phyloP scores from a whole-genome alignment of 305 asterid genomes.

The Fraxinus albicans region DNA sequence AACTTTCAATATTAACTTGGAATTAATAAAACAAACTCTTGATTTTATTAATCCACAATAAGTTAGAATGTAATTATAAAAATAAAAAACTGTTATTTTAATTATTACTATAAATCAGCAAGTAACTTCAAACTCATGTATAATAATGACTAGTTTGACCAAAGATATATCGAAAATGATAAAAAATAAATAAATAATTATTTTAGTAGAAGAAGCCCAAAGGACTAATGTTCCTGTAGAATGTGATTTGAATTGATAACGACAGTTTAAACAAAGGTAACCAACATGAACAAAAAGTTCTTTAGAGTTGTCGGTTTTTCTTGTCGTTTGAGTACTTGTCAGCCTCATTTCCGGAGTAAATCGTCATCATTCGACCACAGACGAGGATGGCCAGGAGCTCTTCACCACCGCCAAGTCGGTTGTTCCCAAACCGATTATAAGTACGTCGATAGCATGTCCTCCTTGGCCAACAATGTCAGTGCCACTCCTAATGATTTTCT shows the following conservation, averaged over 20 bases:
- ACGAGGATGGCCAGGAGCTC: constrained; percentile 12
- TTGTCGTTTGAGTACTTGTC: constrained; percentile 23
- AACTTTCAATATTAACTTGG: neutral
- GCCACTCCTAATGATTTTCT: too few species aligned
- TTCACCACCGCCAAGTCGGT: constrained; percentile 24
- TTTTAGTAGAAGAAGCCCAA: neutral
- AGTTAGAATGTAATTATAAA: neutral
- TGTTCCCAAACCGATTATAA: too few species aligned
- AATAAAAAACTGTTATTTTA: too few species aligned
- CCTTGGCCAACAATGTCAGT: too few species aligned
- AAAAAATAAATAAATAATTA: too few species aligned
- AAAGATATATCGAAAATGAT: neutral
- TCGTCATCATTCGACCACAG: neutral
- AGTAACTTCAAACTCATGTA: neutral
- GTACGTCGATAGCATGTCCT: too few species aligned
- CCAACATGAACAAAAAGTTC: constrained; percentile 22
- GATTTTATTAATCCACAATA: neutral
- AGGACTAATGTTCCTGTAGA: neutral
- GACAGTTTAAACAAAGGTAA: neutral
- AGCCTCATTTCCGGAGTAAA: constrained; percentile 17
- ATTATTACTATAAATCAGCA: too few species aligned
- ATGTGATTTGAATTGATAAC: neutral
- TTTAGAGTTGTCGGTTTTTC: constrained; percentile 23
- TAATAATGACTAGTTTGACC: neutral
- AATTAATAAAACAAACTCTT: neutral